A percentile compares a stretch with the other conserved stretches of the same genome.
phyloP scores from a whole-genome alignment of 495 filamentous ascomycete genomes.

The Hypoxylon intermedium region DNA sequence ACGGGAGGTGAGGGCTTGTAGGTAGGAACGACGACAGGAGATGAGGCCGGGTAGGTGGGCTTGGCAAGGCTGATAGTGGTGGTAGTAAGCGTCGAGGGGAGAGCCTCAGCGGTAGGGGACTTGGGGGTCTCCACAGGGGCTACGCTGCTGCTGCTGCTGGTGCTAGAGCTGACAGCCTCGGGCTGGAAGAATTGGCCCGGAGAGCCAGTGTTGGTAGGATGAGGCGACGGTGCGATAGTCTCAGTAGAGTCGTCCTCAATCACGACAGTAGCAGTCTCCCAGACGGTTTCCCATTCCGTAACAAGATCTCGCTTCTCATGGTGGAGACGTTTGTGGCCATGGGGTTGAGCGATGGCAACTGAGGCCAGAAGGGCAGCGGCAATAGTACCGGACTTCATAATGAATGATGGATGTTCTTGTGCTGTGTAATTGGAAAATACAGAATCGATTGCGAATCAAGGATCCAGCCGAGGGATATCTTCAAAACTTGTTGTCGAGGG shows the following conservation, averaged over 20 bases:
- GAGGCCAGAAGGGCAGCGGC: conserved; percentile 52
- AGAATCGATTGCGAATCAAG: conserved; percentile 23
- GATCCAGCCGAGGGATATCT: conserved; percentile 37
- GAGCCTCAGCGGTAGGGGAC: neutral
- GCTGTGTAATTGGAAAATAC: conserved; percentile 17
- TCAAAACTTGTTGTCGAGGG: conserved; percentile 13
- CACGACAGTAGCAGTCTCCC: conserved; percentile 56
- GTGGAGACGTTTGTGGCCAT: conserved; percentile 48
- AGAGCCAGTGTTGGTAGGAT: conserved; percentile 25
- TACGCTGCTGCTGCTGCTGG: neutral
- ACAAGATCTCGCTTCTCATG: conserved; percentile 53
- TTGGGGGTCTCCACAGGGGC: neutral
- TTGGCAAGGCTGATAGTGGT: conserved; percentile 16
- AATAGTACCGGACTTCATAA: conserved; percentile 58
- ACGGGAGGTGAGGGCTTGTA: conserved; percentile 26
- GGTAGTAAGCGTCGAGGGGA: conserved; percentile 6
- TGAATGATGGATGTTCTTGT: conserved; percentile 28
- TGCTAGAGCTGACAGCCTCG: conserved; percentile 14
- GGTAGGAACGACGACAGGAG: conserved; percentile 23
- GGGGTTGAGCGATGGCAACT: conserved; percentile 53
- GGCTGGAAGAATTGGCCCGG: conserved; percentile 55
- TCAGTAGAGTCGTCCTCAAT: conserved; percentile 53
- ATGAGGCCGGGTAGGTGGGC: conserved; percentile 21
- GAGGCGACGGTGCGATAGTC: conserved; percentile 43
- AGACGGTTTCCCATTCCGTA: conserved; percentile 56